Base-by-base conservation (phyloP, 148 eudicot species). In the Amaranthus cruentus region DNA sequence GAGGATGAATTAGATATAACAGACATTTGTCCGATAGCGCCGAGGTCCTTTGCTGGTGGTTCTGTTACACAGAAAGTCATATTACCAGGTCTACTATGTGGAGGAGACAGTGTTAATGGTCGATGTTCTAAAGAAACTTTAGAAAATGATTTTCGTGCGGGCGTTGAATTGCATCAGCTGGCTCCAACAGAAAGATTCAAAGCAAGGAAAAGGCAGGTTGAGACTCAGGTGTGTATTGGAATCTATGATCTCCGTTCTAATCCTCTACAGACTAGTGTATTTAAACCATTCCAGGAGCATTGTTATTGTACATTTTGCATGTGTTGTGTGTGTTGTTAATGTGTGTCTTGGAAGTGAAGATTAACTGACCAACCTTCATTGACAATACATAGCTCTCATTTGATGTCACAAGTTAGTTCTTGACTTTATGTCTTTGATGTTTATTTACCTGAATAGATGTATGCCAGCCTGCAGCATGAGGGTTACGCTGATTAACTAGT, bases 151-250 rank as follows among this genome's bases (percentile, higher is more conserved):
- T 71, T 57, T 47, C 21, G 47, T 58, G 77, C 82, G 55, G 81
- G 83, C 54, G 73, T 87, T 55, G 88, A 79, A 73, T 73, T 77
- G 55, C 87, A 82, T 63, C 82, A 88, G 69, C 73, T 46, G 75
- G 78, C 73, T 80, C 89, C 82, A 73, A 81, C 89, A 57, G 92
- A 87, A 80, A 68, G 78, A 14, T 65, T 82, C 60, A 67, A 79
- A 50, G 87, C 87, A 51, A 84, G 92, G 61, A 93, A 93, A 79
- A 84, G 88, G 80, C 85, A 87, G 75, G 85, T 89, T 52, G 87
- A 86, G 71, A 83, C 86, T 62, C 96, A 93, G 94, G 98, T 93
- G 49, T 73, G 85, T 78, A 49, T 72, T 55, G 11, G 13, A 66
- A 68, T 5, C 60, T 66, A 43, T 58, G 13, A 52, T 48, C 59